A percentile compares a stretch with the other conserved stretches of the same genome.
These are phyloP conservation scores for Magnolia changhungtana DNA, from an alignment of 164 flowering plant genomes.

Conservation along the genomic window DNA sequence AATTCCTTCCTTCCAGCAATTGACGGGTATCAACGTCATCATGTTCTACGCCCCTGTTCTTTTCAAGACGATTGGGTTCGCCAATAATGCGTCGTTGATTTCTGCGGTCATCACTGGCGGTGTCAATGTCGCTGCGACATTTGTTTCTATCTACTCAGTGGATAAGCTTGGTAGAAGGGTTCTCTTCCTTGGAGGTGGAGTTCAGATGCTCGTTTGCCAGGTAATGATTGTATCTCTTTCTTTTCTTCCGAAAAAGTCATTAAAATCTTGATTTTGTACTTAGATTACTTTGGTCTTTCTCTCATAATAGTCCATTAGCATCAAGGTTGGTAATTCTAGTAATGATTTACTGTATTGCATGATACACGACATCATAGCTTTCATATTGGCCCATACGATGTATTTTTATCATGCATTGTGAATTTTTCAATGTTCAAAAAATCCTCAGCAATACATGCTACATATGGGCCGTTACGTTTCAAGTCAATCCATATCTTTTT, in stretches of 20 bases:
- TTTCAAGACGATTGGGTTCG: conserved; percentile 28
- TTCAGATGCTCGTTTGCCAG: conserved; percentile 30
- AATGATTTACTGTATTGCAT: too few species aligned
- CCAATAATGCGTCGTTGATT: conserved; percentile 21
- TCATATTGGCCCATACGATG: too few species aligned
- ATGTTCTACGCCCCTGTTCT: conserved; percentile 34
- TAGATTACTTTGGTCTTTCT: too few species aligned
- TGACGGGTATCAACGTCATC: conserved; percentile 33
- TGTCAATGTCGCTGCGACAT: conserved; percentile 40
- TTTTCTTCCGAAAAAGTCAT: background rate
- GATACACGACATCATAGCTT: background rate
- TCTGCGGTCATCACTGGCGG: conserved; percentile 28
- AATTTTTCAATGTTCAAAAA: too few species aligned
- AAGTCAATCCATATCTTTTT: too few species aligned
- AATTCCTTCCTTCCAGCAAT: conserved; percentile 30
- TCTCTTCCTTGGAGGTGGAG: conserved; percentile 30
- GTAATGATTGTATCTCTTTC: background rate
- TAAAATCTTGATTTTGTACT: background rate
- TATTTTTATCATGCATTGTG: too few species aligned
- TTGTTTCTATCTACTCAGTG: conserved; percentile 45
- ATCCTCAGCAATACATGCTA: too few species aligned
- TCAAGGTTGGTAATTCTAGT: too few species aligned
- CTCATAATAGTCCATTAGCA: too few species aligned
- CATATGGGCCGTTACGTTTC: too few species aligned
- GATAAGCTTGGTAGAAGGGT: conserved; percentile 24